Evolutionary conservation across 495 filamentous ascomycete species (phyloP).

Genomic region (Penicillium silybi): DNA sequence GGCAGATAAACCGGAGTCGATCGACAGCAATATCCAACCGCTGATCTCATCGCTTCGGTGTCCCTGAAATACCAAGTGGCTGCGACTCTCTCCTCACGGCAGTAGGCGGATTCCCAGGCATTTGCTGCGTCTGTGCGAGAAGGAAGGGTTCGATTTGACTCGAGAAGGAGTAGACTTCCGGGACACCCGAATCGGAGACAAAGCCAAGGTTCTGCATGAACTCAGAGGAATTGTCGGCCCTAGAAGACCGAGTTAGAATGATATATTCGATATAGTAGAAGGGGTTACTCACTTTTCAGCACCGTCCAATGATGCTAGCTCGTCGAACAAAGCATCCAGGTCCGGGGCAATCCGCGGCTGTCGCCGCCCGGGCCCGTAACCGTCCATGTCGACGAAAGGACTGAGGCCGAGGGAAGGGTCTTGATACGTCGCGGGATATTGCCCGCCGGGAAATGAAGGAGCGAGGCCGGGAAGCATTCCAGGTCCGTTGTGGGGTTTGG

Average conservation of each 20-base stretch:
- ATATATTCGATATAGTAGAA: not conserved
- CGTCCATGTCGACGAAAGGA: constrained; percentile 32
- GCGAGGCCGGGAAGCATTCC: constrained; percentile 24
- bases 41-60: constrained; percentile 18
- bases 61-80: constrained; percentile 10
- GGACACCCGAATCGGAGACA: constrained; percentile 32
- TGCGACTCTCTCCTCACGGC: constrained; percentile 25
- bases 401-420: constrained; percentile 29
- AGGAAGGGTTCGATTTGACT: constrained; percentile 39
- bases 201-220: constrained; percentile 47
- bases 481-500: constrained; percentile 21
- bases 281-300: constrained; percentile 31
- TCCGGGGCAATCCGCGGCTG: constrained; percentile 39
- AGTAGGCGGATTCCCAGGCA: constrained; percentile 16
- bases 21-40: not conserved
- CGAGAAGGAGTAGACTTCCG: constrained; percentile 37
- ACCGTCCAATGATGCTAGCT: constrained; percentile 40
- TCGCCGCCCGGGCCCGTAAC: constrained; percentile 28
- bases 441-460: constrained; percentile 22
- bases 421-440: constrained; percentile 29
- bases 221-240: constrained; percentile 37
- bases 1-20: not conserved
- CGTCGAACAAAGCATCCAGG: constrained; percentile 41
- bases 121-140: constrained; percentile 30
- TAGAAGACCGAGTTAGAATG: constrained; percentile 9